Conservation (phyloP, 2,329 filamentous ascomycete species). For the Xylaria sp. region DNA sequence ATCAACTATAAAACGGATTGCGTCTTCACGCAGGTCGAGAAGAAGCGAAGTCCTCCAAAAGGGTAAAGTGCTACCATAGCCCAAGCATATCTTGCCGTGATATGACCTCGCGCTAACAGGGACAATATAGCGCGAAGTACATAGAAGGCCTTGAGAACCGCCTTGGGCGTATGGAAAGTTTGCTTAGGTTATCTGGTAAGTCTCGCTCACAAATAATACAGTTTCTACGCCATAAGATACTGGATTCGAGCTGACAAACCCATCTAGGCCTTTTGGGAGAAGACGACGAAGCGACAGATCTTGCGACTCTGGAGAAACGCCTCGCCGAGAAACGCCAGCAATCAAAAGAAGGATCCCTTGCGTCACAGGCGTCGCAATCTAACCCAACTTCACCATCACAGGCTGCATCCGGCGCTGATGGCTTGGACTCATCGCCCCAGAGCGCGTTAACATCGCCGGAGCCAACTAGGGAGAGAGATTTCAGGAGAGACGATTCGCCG, state of each 20-base stretch:
- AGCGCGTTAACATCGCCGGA: conserved; percentile 62
- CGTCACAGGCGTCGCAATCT: conserved; percentile 53
- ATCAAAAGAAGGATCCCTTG: conserved; percentile 56
- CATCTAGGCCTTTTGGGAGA: conserved; percentile 74
- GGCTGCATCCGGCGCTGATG: conserved; percentile 50
- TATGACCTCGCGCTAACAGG: conserved; percentile 1
- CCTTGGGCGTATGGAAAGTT: conserved; percentile 91
- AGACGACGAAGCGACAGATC: conserved; percentile 85
- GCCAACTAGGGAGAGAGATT: conserved; percentile 48
- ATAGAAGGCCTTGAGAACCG: conserved; percentile 96
- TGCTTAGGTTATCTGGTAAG: conserved; percentile 79
- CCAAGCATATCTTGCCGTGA: not conserved
- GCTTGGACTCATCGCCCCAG: conserved; percentile 53
- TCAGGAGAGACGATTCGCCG: conserved; percentile 48
- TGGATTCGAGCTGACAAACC: conserved; percentile 34
- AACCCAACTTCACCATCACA: conserved; percentile 59
- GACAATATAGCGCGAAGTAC: conserved; percentile 78
- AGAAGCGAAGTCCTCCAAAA: conserved; percentile 97
- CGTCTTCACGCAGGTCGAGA: conserved; percentile 96
- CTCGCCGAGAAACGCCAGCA: conserved; percentile 62
- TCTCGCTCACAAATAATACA: conserved; percentile 12
- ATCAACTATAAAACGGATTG: conserved; percentile 98
- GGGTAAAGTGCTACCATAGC: conserved; percentile 63
- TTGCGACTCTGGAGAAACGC: conserved; percentile 85
- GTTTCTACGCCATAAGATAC: not conserved